Base-by-base conservation (phyloP, 345 rosid species). In the Salix brachista region DNA sequence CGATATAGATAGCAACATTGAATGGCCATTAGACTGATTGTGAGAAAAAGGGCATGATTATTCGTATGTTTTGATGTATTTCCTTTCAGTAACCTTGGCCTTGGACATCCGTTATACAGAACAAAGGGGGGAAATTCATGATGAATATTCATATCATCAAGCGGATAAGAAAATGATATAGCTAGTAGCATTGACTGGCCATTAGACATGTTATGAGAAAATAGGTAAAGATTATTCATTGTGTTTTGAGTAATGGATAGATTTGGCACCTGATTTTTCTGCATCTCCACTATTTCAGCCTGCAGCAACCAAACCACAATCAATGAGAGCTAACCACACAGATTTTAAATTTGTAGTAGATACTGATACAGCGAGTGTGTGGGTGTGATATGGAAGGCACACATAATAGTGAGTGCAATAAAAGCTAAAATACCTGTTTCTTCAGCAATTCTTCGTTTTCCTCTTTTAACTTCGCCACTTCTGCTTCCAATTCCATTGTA, bases 401-500 rank as follows among this genome's bases (percentile, higher is more conserved):
- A 19, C 4, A 14, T 54, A 36, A 3, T 3, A 3, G 65, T 23
- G 62, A 14, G 1, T 11, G 50, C 10, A 8, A 18, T 26, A 65
- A 10, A 72, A 23, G 46, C 48, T 70, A 62, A 61, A 5, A 41
- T 86, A 91, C 99, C 89, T 90, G 97, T 82, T 92, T 93, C 86
- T 88, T 87, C 79, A 36, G 84, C 83, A 96, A 76, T 78, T 87
- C 88, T 56, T 94, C 78, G 21, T 94, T 96, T 80, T 92, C 99
- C 83, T 89, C 93, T 69, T 94, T 93, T 64, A 94, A 78, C 84
- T 91, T 92, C 17, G 92, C 93, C 73, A 92, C 87, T 87, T 96
- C 98, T 60, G 91, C 94, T 91, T 96, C 98, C 85, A 96, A 84
- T 80, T 96, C 98, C 91, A 77, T 86, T 3, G 99, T 96, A 78